Base-by-base conservation (phyloP, 106 monocot genomes). In the Hemerocallis citrina region DNA sequence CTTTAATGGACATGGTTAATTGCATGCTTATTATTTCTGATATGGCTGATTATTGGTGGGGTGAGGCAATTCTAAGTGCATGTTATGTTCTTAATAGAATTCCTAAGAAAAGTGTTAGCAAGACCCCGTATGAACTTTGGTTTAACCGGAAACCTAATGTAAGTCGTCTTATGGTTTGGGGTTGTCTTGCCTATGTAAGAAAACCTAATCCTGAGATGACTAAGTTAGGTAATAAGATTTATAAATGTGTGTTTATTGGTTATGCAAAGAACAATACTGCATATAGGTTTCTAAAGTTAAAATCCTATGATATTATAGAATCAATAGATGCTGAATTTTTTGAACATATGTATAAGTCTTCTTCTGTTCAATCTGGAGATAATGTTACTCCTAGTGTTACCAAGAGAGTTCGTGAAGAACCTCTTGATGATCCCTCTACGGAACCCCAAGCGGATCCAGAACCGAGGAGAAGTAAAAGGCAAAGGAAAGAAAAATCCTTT, bases 211-310 rank as follows among this genome's bases (percentile, higher is more conserved):
- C 19, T 23, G 46, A 59, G 23, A 31, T 45, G n/a, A 42, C 45
- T 1, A 69, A 69, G 36, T 48, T 69, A 16, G 59, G 46, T 10
- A 32, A 31, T 4, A 69, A 33, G 56, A 32, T 12, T 10, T 0
- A 14, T 17, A 69, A 46, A 57, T 31, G 59, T 35, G 33, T 30
- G 0, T 59, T 69, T 69, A 37, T 64, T 34, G 64, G 64, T 7
- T 64, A 64, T 50, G 16, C 64, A 9, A 11, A 64, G 50, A 30
- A 64, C 39, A 33, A 3, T 15, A 66, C 36, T 27, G 34, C 66
- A 5, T 66, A 66, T 20, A 55, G 52, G 6, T 13, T 68, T 2
- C 16, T 55, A 5, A 46, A 69, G 5, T 59, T 69, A n/a, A 13
- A 36, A 57, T 2, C 21, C 55, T 14, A 67, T 56, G 47, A 19